Percentiles rank a stretch among this genome's conserved stretches.
phyloP scores from a whole-genome alignment of 805 yeast genomes.

The Lachancea cidri region DNA sequence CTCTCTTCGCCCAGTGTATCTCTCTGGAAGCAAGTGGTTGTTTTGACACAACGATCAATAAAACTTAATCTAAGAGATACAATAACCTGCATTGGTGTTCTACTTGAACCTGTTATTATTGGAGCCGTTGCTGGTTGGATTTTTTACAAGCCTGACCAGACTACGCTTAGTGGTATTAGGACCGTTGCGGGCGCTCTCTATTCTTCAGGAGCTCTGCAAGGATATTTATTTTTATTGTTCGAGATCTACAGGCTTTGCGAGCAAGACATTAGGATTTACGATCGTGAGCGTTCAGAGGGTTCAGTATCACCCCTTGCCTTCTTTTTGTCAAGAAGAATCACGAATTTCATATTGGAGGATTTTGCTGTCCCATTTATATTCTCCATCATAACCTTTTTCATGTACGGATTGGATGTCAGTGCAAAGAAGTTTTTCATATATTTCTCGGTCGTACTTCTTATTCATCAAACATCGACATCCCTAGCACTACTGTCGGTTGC shows the following conservation, averaged over 20 bases:
- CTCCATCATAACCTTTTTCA: slow-evolving; percentile 61
- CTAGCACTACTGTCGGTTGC: slow-evolving; percentile 40
- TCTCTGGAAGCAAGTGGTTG: slow-evolving; percentile 38
- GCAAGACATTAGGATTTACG: slow-evolving; percentile 49
- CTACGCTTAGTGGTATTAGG: slow-evolving; percentile 51
- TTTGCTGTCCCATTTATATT: slow-evolving; percentile 54
- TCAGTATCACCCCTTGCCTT: slow-evolving; percentile 65
- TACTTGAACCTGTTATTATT: slow-evolving; percentile 45
- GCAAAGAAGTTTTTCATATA: slow-evolving; percentile 54
- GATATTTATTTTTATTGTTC: slow-evolving; percentile 50
- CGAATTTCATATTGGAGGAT: slow-evolving; percentile 66
- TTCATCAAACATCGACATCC: slow-evolving; percentile 39
- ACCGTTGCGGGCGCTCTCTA: slow-evolving; percentile 51
- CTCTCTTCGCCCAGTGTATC: slow-evolving; percentile 35
- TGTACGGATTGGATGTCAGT: slow-evolving; percentile 62
- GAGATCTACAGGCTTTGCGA: slow-evolving; percentile 56
- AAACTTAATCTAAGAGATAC: slow-evolving; percentile 47
- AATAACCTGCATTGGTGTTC: slow-evolving; percentile 40
- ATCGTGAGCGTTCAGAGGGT: slow-evolving; percentile 67
- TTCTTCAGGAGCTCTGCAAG: slow-evolving; percentile 47
- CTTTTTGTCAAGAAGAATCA: slow-evolving; percentile 56
- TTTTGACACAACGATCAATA: slow-evolving; percentile 43
- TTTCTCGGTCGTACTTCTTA: slow-evolving; percentile 53
- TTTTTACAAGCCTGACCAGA: slow-evolving; percentile 49
- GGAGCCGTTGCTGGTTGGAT: slow-evolving; percentile 74